Percentiles rank a stretch among this genome's conserved stretches.
These are phyloP conservation scores for Fistulinella staudtii DNA, from an alignment of 1,284 basidiomycete species.

Conservation along the genomic window DNA sequence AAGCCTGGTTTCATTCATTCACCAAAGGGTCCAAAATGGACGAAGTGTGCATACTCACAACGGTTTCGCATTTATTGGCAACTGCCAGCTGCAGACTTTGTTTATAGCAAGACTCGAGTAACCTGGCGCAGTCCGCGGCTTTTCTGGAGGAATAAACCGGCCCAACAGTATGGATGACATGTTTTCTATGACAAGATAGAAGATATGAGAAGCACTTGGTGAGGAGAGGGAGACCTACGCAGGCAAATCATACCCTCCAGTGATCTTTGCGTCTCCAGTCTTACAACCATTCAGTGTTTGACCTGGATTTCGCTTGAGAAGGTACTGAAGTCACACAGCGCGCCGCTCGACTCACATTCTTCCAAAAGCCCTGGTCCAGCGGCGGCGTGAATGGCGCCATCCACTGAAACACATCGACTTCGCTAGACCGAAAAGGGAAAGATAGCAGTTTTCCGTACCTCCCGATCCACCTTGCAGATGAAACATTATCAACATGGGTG, in stretches of 20 bases:
- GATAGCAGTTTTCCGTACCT: conserved; percentile 42
- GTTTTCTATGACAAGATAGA: conserved; percentile 41
- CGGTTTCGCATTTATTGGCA: conserved; percentile 56
- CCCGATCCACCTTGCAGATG: conserved; percentile 58
- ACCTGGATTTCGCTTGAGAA: conserved; percentile 38
- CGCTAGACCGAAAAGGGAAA: not conserved
- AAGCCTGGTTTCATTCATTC: conserved; percentile 48
- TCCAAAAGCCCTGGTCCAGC: conserved; percentile 64
- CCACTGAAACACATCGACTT: conserved; percentile 48
- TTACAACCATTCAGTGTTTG: conserved; percentile 68
- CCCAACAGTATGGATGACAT: conserved; percentile 90
- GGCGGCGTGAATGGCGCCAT: conserved; percentile 83
- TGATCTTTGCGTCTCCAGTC: conserved; percentile 84
- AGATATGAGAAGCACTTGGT: not conserved
- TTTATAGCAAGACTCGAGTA: conserved; percentile 72
- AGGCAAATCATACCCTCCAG: conserved; percentile 67
- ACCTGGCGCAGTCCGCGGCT: conserved; percentile 44
- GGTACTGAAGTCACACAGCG: not conserved
- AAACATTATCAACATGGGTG: too few relatives aligned
- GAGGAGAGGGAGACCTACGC: conserved; percentile 45
- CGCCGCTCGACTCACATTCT: conserved; percentile 12
- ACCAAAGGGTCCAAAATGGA: not conserved
- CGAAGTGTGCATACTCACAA: conserved; percentile 43
- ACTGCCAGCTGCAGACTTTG: conserved; percentile 62
- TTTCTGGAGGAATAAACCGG: conserved; percentile 64